Percentiles rank a stretch among this genome's conserved stretches.
These are phyloP conservation scores for Garcia nutans DNA, from an alignment of 345 rosid species.

Conservation along the genomic window DNA sequence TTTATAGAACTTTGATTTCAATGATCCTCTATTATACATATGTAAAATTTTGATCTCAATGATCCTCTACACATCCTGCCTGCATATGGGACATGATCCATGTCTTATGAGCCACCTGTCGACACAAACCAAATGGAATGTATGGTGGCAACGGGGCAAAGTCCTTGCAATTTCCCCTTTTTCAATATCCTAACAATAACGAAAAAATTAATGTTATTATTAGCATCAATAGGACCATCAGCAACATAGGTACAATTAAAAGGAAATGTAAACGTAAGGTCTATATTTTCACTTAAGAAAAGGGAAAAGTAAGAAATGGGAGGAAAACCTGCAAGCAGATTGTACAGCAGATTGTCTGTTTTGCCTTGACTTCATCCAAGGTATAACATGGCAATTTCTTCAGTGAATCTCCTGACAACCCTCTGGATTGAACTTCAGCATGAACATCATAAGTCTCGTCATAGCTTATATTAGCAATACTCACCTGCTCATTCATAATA, in stretches of 20 bases:
- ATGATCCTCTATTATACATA: too few species aligned
- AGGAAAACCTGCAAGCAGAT: conserved; percentile 69
- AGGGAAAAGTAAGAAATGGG: background rate
- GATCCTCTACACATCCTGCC: conserved; percentile 48
- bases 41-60: background rate
- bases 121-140: conserved; percentile 75
- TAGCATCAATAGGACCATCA: background rate
- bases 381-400: conserved; percentile 65
- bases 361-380: conserved; percentile 46
- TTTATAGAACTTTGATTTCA: background rate
- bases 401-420: conserved; percentile 60
- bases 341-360: conserved; percentile 50
- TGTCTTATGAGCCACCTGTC: conserved; percentile 76
- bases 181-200: conserved; percentile 46
- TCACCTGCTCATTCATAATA: conserved; percentile 39
- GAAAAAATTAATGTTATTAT: background rate
- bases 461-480: conserved; percentile 40
- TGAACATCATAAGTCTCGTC: conserved; percentile 43
- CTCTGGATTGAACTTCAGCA: conserved; percentile 45
- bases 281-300: background rate
- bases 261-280: background rate
- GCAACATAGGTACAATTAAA: background rate
- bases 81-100: conserved; percentile 76
- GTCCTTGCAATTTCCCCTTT: conserved; percentile 63
- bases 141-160: conserved; percentile 67